Base-by-base conservation (phyloP, 2,329 filamentous ascomycete species). In the Sordariomycetes sp. region DNA sequence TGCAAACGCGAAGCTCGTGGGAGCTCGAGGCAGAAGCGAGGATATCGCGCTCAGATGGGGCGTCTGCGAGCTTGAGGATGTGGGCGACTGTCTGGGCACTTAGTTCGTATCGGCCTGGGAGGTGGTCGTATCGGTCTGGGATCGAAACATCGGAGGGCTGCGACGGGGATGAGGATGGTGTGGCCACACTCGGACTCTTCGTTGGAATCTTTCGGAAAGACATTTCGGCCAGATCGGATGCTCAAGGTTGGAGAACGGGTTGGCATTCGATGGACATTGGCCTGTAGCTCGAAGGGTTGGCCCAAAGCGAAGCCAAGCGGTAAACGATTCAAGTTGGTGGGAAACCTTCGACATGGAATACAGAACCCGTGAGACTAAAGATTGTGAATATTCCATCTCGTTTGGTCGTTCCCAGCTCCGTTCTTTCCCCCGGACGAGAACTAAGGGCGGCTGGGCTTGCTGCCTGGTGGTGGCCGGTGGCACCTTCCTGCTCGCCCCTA, bases 1-100 rank as follows among this genome's bases (percentile, higher is more conserved):
- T 66, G 46, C 73, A 73, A 2, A 65, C 67, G n/a, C 65, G 65
- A 53, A 75, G 68, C 58, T 76, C 72, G 24, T 66, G 67, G 32
- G 73, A 72, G 14, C 64, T 65, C 54, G 72, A 74, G 7, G 71
- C 71, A n/a, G 62, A 69, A 25, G 71, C 66, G 51, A 76, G 69
- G 20, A 76, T 64, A 6, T 68, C 62, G 3, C 66, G 64, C 32
- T 61, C 58, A 0, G 60, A 35, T 6, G 65, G 53, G 25, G 53
- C 48, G 4, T 52, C 54, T 1, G 62, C 57, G 16, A 64, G 61
- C n/a, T 52, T 22, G 6, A 54, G 35, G 43, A 64, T 22, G 55
- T 57, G 48, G 3, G 46, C 46, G 16, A 57, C n/a, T 12, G 55
- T 57, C 50, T 57, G 43, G 1, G 48, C 46, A 12, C 28, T 43